Evolutionary conservation across 306 rosid genomes (phyloP).

Genomic region (Dalbergia cultrata): DNA sequence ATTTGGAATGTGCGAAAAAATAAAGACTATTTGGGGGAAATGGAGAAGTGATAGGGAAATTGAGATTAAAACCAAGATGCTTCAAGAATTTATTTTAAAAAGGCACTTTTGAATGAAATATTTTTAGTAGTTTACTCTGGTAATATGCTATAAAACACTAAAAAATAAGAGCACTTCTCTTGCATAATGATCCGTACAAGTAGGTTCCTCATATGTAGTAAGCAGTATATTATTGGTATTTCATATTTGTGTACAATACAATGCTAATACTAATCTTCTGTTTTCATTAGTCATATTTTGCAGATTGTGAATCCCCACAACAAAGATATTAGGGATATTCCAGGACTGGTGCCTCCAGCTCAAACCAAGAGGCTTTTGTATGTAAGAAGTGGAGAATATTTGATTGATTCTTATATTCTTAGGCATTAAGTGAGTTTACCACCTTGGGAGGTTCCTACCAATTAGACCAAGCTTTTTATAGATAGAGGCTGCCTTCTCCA

Average conservation of each 20-base stretch:
- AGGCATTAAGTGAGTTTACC: conserved; percentile 41
- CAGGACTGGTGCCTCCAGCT: conserved; percentile 97
- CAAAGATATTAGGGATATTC: conserved; percentile 86
- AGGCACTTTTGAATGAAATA: neutral
- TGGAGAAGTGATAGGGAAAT: too few relatives aligned
- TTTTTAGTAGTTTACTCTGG: conserved; percentile 2
- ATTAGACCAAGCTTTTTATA: neutral
- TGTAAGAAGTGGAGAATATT: conserved; percentile 58
- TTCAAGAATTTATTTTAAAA: conserved; percentile 15
- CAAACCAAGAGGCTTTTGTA: conserved; percentile 90
- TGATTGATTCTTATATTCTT: conserved; percentile 45
- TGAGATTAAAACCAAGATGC: neutral
- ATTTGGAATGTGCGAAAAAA: too few relatives aligned
- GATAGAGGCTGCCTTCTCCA: too few relatives aligned
- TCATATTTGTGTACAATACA: too few relatives aligned
- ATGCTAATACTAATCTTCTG: conserved; percentile 14
- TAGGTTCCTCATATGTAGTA: neutral
- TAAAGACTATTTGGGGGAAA: too few relatives aligned
- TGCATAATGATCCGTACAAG: conserved; percentile 7
- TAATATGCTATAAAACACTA: neutral
- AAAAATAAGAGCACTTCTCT: conserved; percentile 10
- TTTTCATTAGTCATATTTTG: conserved; percentile 30
- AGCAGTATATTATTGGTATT: too few relatives aligned
- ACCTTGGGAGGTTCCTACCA: conserved; percentile 30
- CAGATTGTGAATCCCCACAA: conserved; percentile 91